Conservation (phyloP, 352 stramenopile genomes). For the Pythium aristosporum region DNA sequence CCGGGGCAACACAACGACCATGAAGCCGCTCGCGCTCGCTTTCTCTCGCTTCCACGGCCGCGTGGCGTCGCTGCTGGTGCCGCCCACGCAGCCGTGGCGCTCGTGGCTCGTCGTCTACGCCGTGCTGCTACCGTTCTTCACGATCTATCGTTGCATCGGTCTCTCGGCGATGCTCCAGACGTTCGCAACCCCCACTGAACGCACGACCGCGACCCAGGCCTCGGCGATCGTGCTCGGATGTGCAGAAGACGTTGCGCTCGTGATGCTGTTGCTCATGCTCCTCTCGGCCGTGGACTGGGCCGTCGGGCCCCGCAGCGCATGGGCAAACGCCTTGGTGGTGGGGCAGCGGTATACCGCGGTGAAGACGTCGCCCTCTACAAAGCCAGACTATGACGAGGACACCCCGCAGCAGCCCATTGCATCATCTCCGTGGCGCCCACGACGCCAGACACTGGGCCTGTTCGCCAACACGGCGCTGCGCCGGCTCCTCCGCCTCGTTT, state of each 20-base stretch:
- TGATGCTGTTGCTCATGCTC: slow-evolving; percentile 13
- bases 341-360: not conserved
- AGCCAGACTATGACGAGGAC: too few species aligned
- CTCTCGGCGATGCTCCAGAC: slow-evolving; percentile 4
- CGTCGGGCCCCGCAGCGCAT: not conserved
- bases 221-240: slow-evolving; percentile 6
- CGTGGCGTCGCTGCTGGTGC: not conserved
- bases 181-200: slow-evolving; percentile 6
- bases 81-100: not conserved
- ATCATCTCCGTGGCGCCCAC: not conserved
- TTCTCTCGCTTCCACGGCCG: not conserved
- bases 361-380: not conserved
- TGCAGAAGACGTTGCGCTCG: slow-evolving; percentile 3
- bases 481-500: slow-evolving; percentile 45
- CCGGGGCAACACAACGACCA: too few species aligned
- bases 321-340: too few species aligned
- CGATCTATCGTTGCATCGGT: slow-evolving; percentile 4
- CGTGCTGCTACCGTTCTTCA: slow-evolving; percentile 13
- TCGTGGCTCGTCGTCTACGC: slow-evolving; percentile 11
- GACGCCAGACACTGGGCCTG: not conserved
- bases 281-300: slow-evolving; percentile 5
- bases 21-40: too few species aligned
- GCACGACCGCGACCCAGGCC: not conserved
- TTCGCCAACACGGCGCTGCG: not conserved
- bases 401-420: too few species aligned